Evolutionary conservation across 768 basidiomycete genomes (phyloP), one percentile per base, ranked within the genome.

Genomic region (Boletellus ananas): DNA sequence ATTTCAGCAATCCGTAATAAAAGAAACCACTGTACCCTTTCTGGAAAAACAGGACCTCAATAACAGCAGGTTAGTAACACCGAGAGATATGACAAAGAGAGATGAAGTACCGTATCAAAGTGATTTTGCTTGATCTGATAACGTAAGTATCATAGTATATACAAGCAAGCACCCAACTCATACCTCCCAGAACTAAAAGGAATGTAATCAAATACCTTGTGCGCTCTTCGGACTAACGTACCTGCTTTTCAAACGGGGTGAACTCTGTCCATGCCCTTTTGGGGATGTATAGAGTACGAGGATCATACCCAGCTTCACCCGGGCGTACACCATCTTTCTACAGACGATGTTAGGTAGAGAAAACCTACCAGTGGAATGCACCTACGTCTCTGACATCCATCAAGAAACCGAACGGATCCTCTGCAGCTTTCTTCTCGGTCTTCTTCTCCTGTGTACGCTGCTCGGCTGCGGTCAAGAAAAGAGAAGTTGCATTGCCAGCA

Each of bases 231-330:
- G 49, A 46, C 16, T 11, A 41, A 35, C 67, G 64, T 29, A 80
- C 85, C 78, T 91, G 93, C 59, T 84, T 93, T 72, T 99, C 96
- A 63, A 99, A 99, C 0, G 94, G 93, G 2, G 94, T 95, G 60
- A 99, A 95, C 0, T 74, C 73, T 23, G 74, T 73, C 92, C 94
- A 95, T 0, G 84, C 82, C 37, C 72, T 77, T 25, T 77, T 68
- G 0, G 94, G 94, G 45, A 99, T 79, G 62, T 78, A 80, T 29
- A 98, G 67, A 0, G 96, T 96, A 43, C 94, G 75, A 6, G 90
- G 90, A 60, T 99, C 95, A 60, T 97, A 98, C 13, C 85, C 81
- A 0, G 87, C 82, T 54, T 95, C 80, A n/a, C 80, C 82, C 21
- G 90, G 90, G 48, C 78, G 74, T 43, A 80, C 74, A 1, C 84